Base-by-base conservation (phyloP, 345 rosid species). In the Lumnitzera racemosa region DNA sequence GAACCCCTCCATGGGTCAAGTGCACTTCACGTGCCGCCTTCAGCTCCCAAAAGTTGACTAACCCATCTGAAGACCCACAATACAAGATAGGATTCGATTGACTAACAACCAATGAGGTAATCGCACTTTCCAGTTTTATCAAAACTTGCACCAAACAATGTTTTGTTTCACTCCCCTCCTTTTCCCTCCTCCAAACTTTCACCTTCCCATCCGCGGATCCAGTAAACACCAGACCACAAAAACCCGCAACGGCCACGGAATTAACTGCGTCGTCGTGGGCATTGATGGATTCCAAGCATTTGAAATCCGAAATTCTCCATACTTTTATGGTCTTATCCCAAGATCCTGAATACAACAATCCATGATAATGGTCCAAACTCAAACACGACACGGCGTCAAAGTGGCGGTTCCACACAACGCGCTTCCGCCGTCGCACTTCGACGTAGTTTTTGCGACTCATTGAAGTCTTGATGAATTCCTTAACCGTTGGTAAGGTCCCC, bases 261-360 rank as follows among this genome's bases (percentile, higher is more conserved):
- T 89, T 89, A 0, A 89, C 91, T 13, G 96, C 95, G 62, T 89
- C 96, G 12, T 89, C 91, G 16, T 89, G 96, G 14, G 95, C 87
- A 55, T 63, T 73, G 48, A 89, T 64, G 0, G 95, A 89, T 57
- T 87, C 96, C 2, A 89, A 66, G 54, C 95, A 87, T 68, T 83
- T 86, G 0, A 89, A 89, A 60, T 89, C 96, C 0, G 91, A 72
- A 46, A 87, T 61, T 59, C 96, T 76, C 96, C 96, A 89, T 14
- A 84, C 95, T 69, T 89, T 89, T 25, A 89, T 72, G 46, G 87
- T 89, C 46, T 91, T 66, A 58, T 89, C 95, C 96, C 96, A 87
- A 3, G 96, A 89, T 47, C 91, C 89, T 20, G 96, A 78, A 65
- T 89, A 87, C 61, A 89, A 55, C 25, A 86, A 73, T 6, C 89